Base-by-base conservation (phyloP, 805 yeast species). In the Starmera caribaea region DNA sequence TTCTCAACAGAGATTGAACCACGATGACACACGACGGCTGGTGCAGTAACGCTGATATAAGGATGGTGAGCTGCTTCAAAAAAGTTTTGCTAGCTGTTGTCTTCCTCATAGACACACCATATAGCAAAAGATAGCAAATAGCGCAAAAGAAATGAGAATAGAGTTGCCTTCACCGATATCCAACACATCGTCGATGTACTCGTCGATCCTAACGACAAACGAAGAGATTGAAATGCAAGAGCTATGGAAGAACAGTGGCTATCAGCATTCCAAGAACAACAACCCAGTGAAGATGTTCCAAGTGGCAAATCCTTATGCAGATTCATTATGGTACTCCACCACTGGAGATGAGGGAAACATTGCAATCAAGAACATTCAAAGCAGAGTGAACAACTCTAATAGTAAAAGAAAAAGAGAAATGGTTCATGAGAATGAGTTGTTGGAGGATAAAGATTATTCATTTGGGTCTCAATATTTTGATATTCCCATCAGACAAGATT, bases 261-360 rank as follows among this genome's bases (percentile, higher is more conserved):
- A 12, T 11, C 12, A 28, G n/a, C 13, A 28, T 28, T 28, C 4
- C 5, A 28, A 10, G 11, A 8, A 28, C 30, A 28, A 28, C 13
- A 38, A 31, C 17, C 29, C 14, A 35, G 37, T 27, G 24, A 17
- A 15, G 27, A 11, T 24, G 16, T 46, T 44, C 32, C 38, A 43
- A 13, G 16, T 30, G 2, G 8, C 15, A 1, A 69, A 69, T 39
- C 74, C 74, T 0, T 69, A 69, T 47, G 58, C 73, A 0, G 54
- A 58, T 32, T 67, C 73, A 1, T 44, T 68, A 13, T 69, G 74
- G 74, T 57, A 51, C 37, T 48, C 60, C 8, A 49, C 69, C 17
- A 58, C 65, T 3, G 61, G 59, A 4, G 54, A 53, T 32, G 42
- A 56, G 32, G 58, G 61, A 21, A 60, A 62, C 9, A 50, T 54